Base-by-base conservation (phyloP, 2,329 filamentous ascomycete species). In the Aspergillus luchuensis region DNA sequence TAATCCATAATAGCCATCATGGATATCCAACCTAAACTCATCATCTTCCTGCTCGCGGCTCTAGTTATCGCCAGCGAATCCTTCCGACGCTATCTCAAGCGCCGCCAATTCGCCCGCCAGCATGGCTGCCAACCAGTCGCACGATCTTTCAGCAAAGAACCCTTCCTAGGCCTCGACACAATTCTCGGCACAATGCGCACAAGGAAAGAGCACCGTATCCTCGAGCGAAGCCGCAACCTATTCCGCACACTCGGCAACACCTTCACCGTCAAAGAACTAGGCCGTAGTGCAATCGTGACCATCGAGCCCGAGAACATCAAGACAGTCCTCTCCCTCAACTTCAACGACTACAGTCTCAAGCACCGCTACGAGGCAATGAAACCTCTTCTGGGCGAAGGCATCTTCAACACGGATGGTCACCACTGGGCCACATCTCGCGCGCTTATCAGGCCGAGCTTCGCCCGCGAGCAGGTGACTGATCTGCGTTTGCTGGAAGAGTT, bases 241-340 rank as follows among this genome's bases (percentile, higher is more conserved):
- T 59, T 53, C 39, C 28, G 19, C 19, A 8, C 7, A 11, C 48
- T 57, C 30, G 57, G 60, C 33, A 57, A 50, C 23, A 62, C 57
- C 38, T 69, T 66, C 25, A 58, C 56, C 2, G 38, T 63, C 1
- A 60, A 60, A 13, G 55, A 68, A 19, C 38, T 68, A 7, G 48
- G 57, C 1, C 28, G 43, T 10, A 50, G 51, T 10, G 56, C 63
- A 1, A 70, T 74, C 50, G 33, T 67, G 3, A 74, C 73, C 15
- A 66, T 69, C 43, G 30, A 36, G 30, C 30, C 30, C 11, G 30
- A 36, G 5, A 36, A 36, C 11, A 36, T 36, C 4, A 36, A 36
- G 30, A 36, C 30, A 11, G 11, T 36, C 30, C 10, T 36, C 1
- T 36, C 30, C 30, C 30, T 36, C 30, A 36, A 36, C 30, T 36